A percentile compares a stretch with the other conserved stretches of the same genome.
These are phyloP conservation scores for Alternaria panax DNA, from an alignment of 2,329 filamentous ascomycete genomes.

Conservation along the genomic window DNA sequence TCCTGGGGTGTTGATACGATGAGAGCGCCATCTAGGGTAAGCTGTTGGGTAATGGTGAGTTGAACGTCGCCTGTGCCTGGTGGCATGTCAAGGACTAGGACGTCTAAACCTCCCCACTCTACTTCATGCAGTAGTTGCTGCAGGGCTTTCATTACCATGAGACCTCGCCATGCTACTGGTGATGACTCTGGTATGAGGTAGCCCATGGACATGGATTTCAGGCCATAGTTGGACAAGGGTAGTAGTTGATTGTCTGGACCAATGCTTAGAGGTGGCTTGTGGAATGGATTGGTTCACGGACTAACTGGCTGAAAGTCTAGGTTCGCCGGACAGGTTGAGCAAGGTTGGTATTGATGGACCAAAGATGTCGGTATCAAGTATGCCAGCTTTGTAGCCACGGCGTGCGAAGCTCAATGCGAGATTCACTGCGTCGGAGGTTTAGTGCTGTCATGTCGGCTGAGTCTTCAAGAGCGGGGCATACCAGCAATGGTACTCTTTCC, in stretches of 20 bases:
- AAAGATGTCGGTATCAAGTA: conserved; percentile 96
- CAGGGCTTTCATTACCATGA: conserved; percentile 97
- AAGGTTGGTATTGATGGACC: conserved; percentile 93
- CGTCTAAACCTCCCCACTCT: conserved; percentile 87
- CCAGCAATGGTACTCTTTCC: conserved; percentile 94
- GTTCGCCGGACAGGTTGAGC: conserved; percentile 81
- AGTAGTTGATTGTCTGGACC: conserved; percentile 76
- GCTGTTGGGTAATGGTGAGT: conserved; percentile 93
- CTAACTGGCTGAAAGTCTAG: conserved; percentile 75
- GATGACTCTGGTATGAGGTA: conserved; percentile 82
- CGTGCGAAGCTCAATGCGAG: conserved; percentile 86
- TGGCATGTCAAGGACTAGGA: conserved; percentile 88
- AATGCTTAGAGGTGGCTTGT: conserved; percentile 11
- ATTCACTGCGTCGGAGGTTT: conserved; percentile 63
- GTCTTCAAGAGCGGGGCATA: conserved; percentile 43
- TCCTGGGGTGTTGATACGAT: conserved; percentile 95
- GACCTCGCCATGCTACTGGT: conserved; percentile 90
- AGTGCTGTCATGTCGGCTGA: neutral
- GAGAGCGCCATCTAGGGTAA: conserved; percentile 84
- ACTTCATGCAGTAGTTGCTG: conserved; percentile 96
- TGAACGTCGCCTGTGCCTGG: conserved; percentile 96
- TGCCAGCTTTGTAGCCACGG: conserved; percentile 80
- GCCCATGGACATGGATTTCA: conserved; percentile 99
- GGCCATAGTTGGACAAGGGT: conserved; percentile 90
- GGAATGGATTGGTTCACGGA: conserved; percentile 21